Conservation (phyloP, 2,329 filamentous ascomycete genomes). For the Pestalotiopsis sp. region DNA sequence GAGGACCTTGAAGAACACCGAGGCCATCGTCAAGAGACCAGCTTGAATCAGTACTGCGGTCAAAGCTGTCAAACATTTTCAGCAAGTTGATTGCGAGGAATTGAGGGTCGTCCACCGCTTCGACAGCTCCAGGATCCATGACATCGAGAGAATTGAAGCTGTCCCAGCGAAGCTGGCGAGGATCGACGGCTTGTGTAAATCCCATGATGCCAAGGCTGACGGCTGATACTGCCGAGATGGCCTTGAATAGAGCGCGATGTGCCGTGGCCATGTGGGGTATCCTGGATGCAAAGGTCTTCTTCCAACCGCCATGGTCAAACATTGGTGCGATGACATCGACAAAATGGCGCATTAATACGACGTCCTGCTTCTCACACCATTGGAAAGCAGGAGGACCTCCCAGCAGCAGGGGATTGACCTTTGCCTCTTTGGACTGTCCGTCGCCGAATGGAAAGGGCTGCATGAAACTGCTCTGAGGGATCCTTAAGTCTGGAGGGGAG, state of each 20-base stretch:
- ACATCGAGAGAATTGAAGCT: background rate
- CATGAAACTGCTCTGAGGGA: background rate
- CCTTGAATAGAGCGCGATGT: background rate
- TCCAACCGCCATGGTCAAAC: constrained; percentile 9
- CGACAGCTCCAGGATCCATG: background rate
- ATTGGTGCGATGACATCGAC: constrained; percentile 12
- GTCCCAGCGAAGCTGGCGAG: background rate
- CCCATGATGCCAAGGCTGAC: constrained; percentile 3
- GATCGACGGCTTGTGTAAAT: background rate
- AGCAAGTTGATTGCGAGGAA: background rate
- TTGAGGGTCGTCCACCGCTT: background rate
- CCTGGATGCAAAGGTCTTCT: constrained; percentile 10
- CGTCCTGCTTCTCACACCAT: background rate
- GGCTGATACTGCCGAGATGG: constrained; percentile 2
- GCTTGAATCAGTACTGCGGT: background rate
- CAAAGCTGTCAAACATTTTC: background rate
- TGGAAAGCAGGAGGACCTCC: background rate
- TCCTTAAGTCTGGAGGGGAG: background rate
- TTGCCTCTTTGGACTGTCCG: background rate
- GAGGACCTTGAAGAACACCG: background rate
- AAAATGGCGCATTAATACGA: constrained; percentile 13
- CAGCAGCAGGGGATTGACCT: background rate
- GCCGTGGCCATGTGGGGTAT: constrained; percentile 7
- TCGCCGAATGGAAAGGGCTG: background rate
- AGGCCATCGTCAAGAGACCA: background rate